Evolutionary conservation across 2,329 filamentous ascomycete genomes (phyloP).

Genomic region (Emydomyces testavorans): DNA sequence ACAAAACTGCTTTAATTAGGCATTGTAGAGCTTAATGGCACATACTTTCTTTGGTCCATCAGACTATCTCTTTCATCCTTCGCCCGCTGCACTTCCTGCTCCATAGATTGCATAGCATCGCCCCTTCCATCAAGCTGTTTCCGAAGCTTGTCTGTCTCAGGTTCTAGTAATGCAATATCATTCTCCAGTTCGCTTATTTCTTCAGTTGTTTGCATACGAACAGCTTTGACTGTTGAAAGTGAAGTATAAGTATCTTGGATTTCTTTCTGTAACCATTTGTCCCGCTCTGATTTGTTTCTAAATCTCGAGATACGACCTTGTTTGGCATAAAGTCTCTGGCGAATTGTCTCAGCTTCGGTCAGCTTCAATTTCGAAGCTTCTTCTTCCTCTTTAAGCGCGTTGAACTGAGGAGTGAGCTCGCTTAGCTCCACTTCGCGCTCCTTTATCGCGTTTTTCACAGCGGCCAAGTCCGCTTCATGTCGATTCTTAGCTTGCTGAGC

Average conservation of each 20-base stretch:
- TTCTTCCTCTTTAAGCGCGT: constrained; percentile 61
- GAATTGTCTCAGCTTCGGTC: constrained; percentile 60
- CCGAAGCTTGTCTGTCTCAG: constrained; percentile 58
- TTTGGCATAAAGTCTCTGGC: constrained; percentile 77
- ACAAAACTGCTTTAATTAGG: no score
- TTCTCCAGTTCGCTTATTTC: constrained; percentile 62
- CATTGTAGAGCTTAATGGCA: not conserved
- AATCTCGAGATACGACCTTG: constrained; percentile 83
- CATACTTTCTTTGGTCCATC: constrained; percentile 67
- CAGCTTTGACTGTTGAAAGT: constrained; percentile 68
- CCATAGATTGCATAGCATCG: constrained; percentile 58
- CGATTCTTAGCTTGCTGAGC: constrained; percentile 60
- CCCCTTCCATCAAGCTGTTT: constrained; percentile 67
- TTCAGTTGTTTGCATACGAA: constrained; percentile 71
- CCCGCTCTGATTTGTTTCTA: constrained; percentile 75
- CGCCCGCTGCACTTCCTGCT: constrained; percentile 62
- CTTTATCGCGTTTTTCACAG: constrained; percentile 62
- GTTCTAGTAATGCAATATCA: constrained; percentile 60
- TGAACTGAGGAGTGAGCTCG: constrained; percentile 65
- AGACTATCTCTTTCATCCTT: constrained; percentile 68
- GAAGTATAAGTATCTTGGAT: constrained; percentile 68
- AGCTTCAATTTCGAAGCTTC: constrained; percentile 58
- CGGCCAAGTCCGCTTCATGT: constrained; percentile 59
- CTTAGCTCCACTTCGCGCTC: constrained; percentile 65
- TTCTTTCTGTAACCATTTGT: constrained; percentile 68